phyloP scores from a whole-genome alignment of 108 stramenopile species.

The Cyclotella kingstonii region DNA sequence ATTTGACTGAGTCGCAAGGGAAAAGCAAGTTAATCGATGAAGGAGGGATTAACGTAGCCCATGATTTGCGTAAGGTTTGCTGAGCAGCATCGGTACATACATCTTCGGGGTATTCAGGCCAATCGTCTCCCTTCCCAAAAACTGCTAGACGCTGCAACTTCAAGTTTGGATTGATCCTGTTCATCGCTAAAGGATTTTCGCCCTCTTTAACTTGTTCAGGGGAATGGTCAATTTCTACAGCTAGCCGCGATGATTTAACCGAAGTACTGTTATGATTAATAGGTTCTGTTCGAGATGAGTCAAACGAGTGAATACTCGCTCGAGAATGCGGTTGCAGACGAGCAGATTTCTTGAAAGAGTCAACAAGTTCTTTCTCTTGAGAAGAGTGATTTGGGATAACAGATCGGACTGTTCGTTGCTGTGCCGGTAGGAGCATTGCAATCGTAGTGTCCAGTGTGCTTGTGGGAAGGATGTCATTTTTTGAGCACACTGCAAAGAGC shows the following conservation, averaged over 20 bases:
- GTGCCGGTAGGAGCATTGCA: constrained; percentile 69
- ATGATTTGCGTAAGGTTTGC: constrained; percentile 58
- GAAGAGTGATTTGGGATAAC: constrained; percentile 52
- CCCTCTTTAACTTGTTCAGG: constrained; percentile 1
- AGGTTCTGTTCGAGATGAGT: neutral
- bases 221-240: neutral
- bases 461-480: constrained; percentile 42
- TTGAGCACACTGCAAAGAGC: constrained; percentile 40
- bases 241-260: neutral
- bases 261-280: neutral
- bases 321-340: constrained; percentile 9
- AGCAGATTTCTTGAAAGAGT: constrained; percentile 18
- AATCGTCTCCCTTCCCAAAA: constrained; percentile 37
- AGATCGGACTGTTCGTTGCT: constrained; percentile 69
- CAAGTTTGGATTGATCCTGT: constrained; percentile 19
- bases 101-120: constrained; percentile 88
- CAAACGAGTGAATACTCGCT: neutral
- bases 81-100: constrained; percentile 42
- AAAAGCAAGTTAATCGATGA: constrained; percentile 53
- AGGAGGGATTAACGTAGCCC: constrained; percentile 52
- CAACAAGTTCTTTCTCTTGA: constrained; percentile 19
- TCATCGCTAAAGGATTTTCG: constrained; percentile 26
- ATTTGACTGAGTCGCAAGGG: constrained; percentile 62
- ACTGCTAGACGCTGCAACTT: constrained; percentile 25
- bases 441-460: constrained; percentile 48